Evolutionary conservation across 1,284 basidiomycete species (phyloP), one percentile per base, ranked within the genome.

Genomic region (Ceratobasidium sp.): DNA sequence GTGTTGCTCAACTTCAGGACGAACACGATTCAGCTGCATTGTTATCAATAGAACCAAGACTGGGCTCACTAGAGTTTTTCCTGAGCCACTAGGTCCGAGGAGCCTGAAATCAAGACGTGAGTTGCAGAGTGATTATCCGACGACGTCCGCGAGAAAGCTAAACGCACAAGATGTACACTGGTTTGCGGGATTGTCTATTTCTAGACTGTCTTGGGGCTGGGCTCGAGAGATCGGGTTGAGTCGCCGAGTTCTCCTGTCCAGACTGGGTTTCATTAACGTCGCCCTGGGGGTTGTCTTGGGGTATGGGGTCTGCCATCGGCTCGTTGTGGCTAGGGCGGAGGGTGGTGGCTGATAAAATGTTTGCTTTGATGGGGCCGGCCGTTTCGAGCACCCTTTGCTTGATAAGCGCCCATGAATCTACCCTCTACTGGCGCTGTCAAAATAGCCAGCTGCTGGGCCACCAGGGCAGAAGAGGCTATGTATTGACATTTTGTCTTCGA

Each of bases 41-140:
- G 42, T 1, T 10, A 20, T 55, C 3, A 46, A 49, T n/a, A 9
- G 1, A 46, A 10, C 3, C 15, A n/a, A 3, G 7, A 46, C 40
- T 56, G 15, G 18, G 26, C 71, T 10, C n/a, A 77, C 73, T 18
- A 39, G 51, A 28, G 73, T 58, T 51, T 77, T 77, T 20, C 73
- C 73, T 1, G 51, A 55, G 18, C 73, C 73, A 46, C 53, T 66
- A 23, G 73, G 64, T 23, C 73, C 73, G 7, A 77, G 46, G 23
- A 77, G 18, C 7, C 73, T 77, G 0, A 28, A 23, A 42, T 1
- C 28, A 28, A 60, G 4, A 6, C 23, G 53, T 58, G 13, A 60
- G 33, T 4, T 33, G 33, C 33, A 33, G 40, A 3, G 26, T 60
- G n/a, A 60, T 56, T 56, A 42, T 26, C 55, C 9, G 51, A 70